Evolutionary conservation across 208 protist genomes (phyloP).

Genomic region (Porcisia hertigi): DNA sequence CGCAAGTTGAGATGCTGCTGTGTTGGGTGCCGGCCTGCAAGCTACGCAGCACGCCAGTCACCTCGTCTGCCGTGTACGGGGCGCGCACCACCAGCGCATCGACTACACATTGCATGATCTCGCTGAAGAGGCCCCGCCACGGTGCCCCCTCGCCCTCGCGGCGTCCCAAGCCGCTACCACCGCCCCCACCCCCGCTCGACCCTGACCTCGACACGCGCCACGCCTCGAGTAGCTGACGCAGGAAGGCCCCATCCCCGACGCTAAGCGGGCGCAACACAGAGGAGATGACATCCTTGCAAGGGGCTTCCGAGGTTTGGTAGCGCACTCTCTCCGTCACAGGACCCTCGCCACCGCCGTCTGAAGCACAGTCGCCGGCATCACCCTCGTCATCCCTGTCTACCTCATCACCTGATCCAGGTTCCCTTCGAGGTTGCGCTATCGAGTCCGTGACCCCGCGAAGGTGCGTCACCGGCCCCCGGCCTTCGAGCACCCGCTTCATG

Average conservation of each 20-base stretch:
- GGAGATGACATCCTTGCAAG: conserved; percentile 25
- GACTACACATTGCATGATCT: conserved; percentile 20
- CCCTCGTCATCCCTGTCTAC: neutral
- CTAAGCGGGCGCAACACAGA: conserved; percentile 28
- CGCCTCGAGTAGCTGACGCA: conserved; percentile 35
- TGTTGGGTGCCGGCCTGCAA: conserved; percentile 9
- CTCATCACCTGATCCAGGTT: neutral
- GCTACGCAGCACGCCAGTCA: conserved; percentile 20
- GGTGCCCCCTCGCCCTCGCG: conserved; percentile 15
- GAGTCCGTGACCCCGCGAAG: neutral
- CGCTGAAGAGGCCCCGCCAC: conserved; percentile 24
- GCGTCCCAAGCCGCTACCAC: conserved; percentile 6
- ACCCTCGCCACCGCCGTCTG: neutral
- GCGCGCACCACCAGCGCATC: conserved; percentile 27
- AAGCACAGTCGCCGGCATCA: neutral
- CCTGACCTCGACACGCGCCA: conserved; percentile 21
- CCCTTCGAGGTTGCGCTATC: neutral
- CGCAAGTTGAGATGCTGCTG: conserved; percentile 14
- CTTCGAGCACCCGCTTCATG: conserved; percentile 12
- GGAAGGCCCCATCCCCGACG: conserved; percentile 31
- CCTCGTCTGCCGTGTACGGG: conserved; percentile 10
- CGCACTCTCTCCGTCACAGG: neutral
- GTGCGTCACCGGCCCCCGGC: neutral
- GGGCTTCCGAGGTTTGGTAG: conserved; percentile 9
- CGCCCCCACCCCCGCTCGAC: conserved; percentile 6